Base-by-base conservation (phyloP, 1,284 basidiomycete species). In the Microbotryum scabiosae region DNA sequence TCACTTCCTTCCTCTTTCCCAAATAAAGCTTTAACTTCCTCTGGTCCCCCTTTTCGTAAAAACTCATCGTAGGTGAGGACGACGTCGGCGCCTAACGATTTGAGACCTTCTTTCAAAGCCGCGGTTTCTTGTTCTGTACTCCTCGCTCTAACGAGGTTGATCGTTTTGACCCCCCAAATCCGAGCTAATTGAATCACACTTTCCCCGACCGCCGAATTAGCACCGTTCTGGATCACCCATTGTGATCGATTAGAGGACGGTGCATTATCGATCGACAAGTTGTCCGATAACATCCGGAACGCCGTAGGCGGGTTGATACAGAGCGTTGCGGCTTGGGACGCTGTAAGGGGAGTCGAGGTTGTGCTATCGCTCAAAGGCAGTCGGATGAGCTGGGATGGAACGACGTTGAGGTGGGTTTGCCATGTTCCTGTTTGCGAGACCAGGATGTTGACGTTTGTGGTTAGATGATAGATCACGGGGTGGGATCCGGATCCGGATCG, bases 241-340 rank as follows among this genome's bases (percentile, higher is more conserved):
- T 63, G 66, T 12, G 36, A 18, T 41, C 36, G 36, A 41, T 18
- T 18, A 41, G 36, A 41, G 5, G 36, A 41, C 1, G 36, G 10
- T 10, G 8, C 3, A 10, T 30, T 2, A 30, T 10, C 25, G 5
- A 28, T 30, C 21, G 0, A 82, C 85, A 54, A 79, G 75, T 57
- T 81, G 56, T 86, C 82, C 41, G 79, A 79, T 7, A 91, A 79
- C 84, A 91, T 87, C 69, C 86, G 85, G 64, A 84, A 85, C 0
- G 88, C 89, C 1, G 88, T 88, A 0, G 88, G 80, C 4, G 87
- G 87, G 69, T 91, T 91, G 45, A 90, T 87, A 25, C 83, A 84
- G 69, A 90, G 79, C 18, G 85, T 90, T 5, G 88, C 86, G 16
- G 82, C 86, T 67, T 85, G 81, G 12, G 80, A 83, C 64, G 56